Conservation (phyloP, 805 yeast genomes). For the Monosporozyma servazzii region DNA sequence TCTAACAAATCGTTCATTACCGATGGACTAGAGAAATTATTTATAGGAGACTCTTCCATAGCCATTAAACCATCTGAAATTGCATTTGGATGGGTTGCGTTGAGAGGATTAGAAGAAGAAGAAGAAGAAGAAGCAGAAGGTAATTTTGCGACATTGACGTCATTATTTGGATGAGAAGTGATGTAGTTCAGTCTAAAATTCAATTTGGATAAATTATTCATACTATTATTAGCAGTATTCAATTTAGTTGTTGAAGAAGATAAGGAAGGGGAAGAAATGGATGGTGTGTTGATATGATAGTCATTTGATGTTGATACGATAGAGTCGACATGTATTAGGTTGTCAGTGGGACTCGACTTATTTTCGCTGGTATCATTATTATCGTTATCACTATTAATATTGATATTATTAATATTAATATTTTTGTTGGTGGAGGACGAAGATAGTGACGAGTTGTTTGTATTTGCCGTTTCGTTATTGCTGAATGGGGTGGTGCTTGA, state of each 20-base stretch:
- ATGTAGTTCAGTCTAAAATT: conserved; percentile 1
- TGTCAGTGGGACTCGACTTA: background rate
- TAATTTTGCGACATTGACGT: background rate
- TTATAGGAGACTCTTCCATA: conserved; percentile 1
- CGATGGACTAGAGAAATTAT: conserved; percentile 11
- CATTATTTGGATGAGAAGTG: background rate
- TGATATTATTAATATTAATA: background rate
- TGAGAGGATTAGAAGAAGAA: background rate
- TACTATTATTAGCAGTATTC: conserved; percentile 10
- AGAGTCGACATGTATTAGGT: background rate
- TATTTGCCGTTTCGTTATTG: background rate
- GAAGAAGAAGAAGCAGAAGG: background rate
- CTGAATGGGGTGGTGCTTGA: conserved; percentile 3
- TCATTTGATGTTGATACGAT: background rate
- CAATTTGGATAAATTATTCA: conserved; percentile 4
- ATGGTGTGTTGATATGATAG: background rate
- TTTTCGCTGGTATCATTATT: background rate
- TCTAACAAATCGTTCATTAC: conserved; percentile 24
- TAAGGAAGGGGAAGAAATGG: conserved; percentile 3
- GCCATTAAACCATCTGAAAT: background rate
- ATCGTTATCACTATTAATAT: conserved; percentile 1
- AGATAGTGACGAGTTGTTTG: background rate
- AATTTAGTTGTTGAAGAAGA: conserved; percentile 11
- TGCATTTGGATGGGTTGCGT: background rate
- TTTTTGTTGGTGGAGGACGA: background rate